Base-by-base conservation (phyloP, 768 basidiomycete species). In the Glaciozyma martinii region DNA sequence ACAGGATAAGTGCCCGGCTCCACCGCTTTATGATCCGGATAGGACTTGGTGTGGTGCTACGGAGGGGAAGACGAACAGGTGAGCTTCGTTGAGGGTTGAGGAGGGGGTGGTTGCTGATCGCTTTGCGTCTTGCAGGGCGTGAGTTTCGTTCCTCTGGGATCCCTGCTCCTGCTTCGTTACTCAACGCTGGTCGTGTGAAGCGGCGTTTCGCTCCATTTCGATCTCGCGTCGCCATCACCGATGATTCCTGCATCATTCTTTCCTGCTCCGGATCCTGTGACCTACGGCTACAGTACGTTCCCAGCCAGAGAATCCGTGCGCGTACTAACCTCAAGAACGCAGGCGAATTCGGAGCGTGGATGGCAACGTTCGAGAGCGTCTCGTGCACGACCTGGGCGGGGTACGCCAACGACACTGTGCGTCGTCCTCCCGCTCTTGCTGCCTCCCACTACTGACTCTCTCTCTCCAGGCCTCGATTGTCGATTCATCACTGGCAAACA, bases 1-100 rank as follows among this genome's bases (percentile, higher is more conserved):
- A 23, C 32, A 65, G 65, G 65, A 66, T 21, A 66, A 66, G 33
- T 66, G 65, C 33, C 60, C 65, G 1, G 60, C 65, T 29, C 33
- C 18, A 1, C 8, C 18, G 30, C 37, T 40, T 40, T 40, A 7
- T 40, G 37, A 40, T 40, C 37, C 37, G 37, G 37, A 40, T 40
- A 40, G 37, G 37, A 40, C 37, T 8, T 66, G 65, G 65, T 66
- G 65, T 27, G 60, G 56, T 1, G 65, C 55, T 5, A 66, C 60
- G 19, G 55, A 10, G 0, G 13, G 43, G 29, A 53, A 58, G 30
- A n/a, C 49, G 3, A 66, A 66, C 12, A 52, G 19, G 65, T 66
- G 16, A 18, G 60, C 50, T 56, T 33, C 9, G 30, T 23, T 18
- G 37, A 40, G 37, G 37, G 37, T 13, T 6, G 12, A 40, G n/a